Conservation (phyloP, 2,329 filamentous ascomycete species). For the Pseudopithomyces maydicus region DNA sequence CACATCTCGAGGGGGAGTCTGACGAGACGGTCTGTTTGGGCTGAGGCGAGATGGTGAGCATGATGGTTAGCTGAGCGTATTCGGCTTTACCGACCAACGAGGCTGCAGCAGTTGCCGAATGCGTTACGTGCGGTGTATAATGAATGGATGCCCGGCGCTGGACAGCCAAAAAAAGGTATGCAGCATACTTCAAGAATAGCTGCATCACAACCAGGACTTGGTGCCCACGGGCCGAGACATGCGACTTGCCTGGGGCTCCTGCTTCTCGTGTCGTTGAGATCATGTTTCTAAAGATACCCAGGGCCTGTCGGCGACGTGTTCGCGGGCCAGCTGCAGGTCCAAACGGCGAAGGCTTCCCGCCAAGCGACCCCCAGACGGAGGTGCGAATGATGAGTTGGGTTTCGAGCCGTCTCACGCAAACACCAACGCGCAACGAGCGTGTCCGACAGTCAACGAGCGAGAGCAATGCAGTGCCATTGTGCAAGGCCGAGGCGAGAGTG, state of each 20-base stretch:
- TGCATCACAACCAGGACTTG: neutral
- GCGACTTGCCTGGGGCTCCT: neutral
- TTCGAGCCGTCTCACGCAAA: neutral
- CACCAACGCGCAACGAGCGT: slow-evolving; percentile 5
- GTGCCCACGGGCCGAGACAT: neutral
- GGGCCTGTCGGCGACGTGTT: slow-evolving; percentile 1
- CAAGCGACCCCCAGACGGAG: slow-evolving; percentile 13
- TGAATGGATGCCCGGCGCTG: neutral
- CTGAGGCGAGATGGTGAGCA: slow-evolving; percentile 17
- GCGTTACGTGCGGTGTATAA: neutral
- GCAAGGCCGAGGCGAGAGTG: neutral
- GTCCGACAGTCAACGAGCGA: neutral
- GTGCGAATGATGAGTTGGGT: slow-evolving; percentile 7
- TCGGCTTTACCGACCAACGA: slow-evolving; percentile 12
- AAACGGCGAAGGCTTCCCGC: slow-evolving; percentile 5
- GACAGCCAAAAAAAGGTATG: neutral
- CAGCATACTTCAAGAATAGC: slow-evolving; percentile 3
- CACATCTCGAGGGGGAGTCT: slow-evolving; percentile 3
- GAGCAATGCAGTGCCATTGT: slow-evolving; percentile 6
- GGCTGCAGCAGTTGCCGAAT: slow-evolving; percentile 2
- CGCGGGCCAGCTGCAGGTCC: slow-evolving; percentile 17
- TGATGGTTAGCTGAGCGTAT: slow-evolving; percentile 6
- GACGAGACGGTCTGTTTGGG: slow-evolving; percentile 13
- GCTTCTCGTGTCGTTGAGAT: slow-evolving; percentile 6
- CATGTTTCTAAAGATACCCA: slow-evolving; percentile 28